These are phyloP conservation scores for Auxenochlorella protothecoides DNA, from an alignment of 139 green algal genomes.

Conservation along the genomic window DNA sequence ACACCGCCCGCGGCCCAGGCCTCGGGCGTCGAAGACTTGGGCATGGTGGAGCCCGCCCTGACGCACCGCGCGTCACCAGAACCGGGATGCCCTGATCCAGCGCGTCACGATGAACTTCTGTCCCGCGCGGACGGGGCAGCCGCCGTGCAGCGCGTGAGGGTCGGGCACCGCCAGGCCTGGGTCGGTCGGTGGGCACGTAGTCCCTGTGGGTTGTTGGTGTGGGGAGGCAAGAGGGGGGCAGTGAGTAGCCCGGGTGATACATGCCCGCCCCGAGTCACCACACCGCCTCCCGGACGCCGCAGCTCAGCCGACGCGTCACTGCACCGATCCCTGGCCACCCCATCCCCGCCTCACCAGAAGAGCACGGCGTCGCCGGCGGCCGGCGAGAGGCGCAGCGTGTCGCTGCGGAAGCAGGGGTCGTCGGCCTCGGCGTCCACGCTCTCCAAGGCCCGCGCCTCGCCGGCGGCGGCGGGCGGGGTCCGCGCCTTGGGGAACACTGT, in stretches of 20 bases:
- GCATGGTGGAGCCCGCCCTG: too few species aligned
- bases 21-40: too few species aligned
- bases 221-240: too few species aligned
- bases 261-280: too few species aligned
- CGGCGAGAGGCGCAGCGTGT: constrained; percentile 14
- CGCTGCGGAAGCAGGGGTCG: not conserved
- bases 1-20: too few species aligned
- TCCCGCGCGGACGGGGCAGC: constrained; percentile 29
- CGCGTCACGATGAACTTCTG: constrained; percentile 31
- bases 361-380: constrained; percentile 15
- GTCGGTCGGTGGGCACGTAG: constrained; percentile 5
- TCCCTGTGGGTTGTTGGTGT: constrained; percentile 10
- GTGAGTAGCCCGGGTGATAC: too few species aligned
- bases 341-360: constrained; percentile 21
- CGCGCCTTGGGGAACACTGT: constrained; percentile 10
- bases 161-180: constrained; percentile 16
- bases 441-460: not conserved
- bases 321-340: too few species aligned
- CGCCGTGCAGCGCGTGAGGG: constrained; percentile 17
- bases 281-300: too few species aligned
- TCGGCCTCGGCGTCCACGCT: not conserved
- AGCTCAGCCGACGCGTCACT: too few species aligned
- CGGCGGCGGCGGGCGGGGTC: not conserved
- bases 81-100: constrained; percentile 25
- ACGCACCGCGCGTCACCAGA: constrained; percentile 1